These are phyloP conservation scores for Phalaenopsis aphrodite DNA, from an alignment of 106 monocot genomes.

Conservation along the genomic window DNA sequence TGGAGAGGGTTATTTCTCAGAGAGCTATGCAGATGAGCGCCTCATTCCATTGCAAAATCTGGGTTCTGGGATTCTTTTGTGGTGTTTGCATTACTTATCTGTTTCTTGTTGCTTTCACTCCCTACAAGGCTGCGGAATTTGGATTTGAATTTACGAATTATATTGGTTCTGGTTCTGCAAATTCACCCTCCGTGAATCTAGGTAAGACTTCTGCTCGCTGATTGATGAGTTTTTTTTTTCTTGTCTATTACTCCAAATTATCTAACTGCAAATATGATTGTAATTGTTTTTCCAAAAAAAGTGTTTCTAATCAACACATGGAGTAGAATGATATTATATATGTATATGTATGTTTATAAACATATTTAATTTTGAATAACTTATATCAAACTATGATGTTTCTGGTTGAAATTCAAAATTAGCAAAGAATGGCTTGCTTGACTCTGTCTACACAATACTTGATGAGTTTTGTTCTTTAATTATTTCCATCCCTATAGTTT, in stretches of 20 bases:
- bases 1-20: constrained; percentile 65
- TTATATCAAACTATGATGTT: neutral
- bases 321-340: neutral
- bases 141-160: constrained; percentile 20
- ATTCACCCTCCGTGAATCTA: constrained; percentile 21
- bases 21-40: constrained; percentile 62
- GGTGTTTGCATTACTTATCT: constrained; percentile 62
- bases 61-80: constrained; percentile 65
- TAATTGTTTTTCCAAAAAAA: too few relatives aligned
- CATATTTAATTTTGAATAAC: too few relatives aligned
- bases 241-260: too few relatives aligned
- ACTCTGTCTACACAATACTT: neutral
- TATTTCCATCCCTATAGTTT: too few relatives aligned
- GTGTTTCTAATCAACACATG: neutral
- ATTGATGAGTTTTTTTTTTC: neutral
- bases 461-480: too few relatives aligned
- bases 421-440: neutral
- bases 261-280: too few relatives aligned
- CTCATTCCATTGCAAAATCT: constrained; percentile 50
- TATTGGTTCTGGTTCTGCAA: constrained; percentile 5
- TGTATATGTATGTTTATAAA: neutral
- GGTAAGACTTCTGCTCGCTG: constrained; percentile 7
- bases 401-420: neutral
- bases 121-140: constrained; percentile 18
- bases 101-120: constrained; percentile 39